Conservation (phyloP, 2,329 filamentous ascomycete genomes). For the Claviceps paspali region DNA sequence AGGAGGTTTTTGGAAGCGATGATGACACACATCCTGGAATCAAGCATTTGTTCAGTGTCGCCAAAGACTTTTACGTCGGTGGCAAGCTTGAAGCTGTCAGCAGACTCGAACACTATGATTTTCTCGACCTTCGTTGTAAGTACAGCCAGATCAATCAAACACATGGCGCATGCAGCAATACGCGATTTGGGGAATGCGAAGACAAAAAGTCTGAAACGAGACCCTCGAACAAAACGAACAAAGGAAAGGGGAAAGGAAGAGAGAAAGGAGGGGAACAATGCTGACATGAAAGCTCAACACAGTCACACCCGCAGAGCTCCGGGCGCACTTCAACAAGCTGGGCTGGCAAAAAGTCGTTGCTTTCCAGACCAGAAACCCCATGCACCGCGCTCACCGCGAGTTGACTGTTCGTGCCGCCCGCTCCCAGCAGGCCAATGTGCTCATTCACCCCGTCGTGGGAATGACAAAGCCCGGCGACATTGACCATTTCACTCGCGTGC, state of each 20-base stretch:
- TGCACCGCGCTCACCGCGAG: slow-evolving; percentile 97
- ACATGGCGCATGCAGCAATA: neutral
- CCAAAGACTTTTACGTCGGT: slow-evolving; percentile 81
- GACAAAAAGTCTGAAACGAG: no score
- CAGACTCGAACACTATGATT: slow-evolving; percentile 96
- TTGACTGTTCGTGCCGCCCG: slow-evolving; percentile 93
- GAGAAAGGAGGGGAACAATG: neutral
- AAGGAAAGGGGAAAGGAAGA: neutral
- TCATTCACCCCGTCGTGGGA: slow-evolving; percentile 97
- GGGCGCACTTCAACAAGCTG: slow-evolving; percentile 97
- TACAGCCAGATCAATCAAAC: slow-evolving; percentile 7
- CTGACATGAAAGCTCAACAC: slow-evolving; percentile 3
- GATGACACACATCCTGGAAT: slow-evolving; percentile 85
- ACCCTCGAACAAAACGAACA: no score
- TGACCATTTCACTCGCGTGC: slow-evolving; percentile 97
- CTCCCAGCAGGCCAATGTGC: slow-evolving; percentile 90
- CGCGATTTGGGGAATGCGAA: no score
- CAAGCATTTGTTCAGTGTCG: slow-evolving; percentile 70
- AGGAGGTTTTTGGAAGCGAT: slow-evolving; percentile 84
- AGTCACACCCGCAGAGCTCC: slow-evolving; percentile 89
- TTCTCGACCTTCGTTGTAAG: slow-evolving; percentile 86
- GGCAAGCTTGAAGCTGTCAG: slow-evolving; percentile 93
- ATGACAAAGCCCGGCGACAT: slow-evolving; percentile 98
- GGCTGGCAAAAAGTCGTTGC: slow-evolving; percentile 96
- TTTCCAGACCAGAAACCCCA: slow-evolving; percentile 98